These are phyloP conservation scores for Drosera capensis DNA, from an alignment of 148 eudicot species.

Conservation along the genomic window DNA sequence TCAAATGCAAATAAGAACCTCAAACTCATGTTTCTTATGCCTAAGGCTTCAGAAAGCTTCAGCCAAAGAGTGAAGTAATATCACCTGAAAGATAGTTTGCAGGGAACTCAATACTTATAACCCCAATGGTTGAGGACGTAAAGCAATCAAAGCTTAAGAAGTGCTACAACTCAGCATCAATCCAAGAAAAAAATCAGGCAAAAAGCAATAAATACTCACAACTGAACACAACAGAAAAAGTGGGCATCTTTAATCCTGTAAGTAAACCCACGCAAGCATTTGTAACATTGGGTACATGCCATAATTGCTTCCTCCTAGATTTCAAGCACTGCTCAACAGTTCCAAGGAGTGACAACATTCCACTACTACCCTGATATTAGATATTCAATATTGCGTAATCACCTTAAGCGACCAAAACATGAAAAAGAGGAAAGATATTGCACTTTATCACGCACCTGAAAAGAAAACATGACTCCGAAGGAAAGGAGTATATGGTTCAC, in stretches of 20 bases:
- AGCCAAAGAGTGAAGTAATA: constrained; percentile 6
- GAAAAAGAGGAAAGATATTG: not conserved
- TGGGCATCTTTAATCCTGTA: constrained; percentile 76
- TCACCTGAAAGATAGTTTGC: constrained; percentile 86
- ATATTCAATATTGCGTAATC: constrained; percentile 8
- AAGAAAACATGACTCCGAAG: constrained; percentile 80
- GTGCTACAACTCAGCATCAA: constrained; percentile 8
- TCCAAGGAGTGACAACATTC: constrained; percentile 68
- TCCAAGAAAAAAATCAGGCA: constrained; percentile 5
- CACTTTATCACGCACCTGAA: constrained; percentile 47
- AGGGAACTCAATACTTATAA: constrained; percentile 50
- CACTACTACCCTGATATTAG: constrained; percentile 62
- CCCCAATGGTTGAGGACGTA: constrained; percentile 66
- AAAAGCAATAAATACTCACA: not conserved
- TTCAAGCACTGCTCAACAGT: constrained; percentile 74
- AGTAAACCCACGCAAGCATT: constrained; percentile 87
- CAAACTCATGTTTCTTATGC: constrained; percentile 1
- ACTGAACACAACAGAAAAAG: constrained; percentile 6
- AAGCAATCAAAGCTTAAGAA: constrained; percentile 62
- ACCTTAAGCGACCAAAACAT: constrained; percentile 1
- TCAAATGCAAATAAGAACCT: not conserved
- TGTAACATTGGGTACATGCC: constrained; percentile 64
- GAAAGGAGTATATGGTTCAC: constrained; percentile 92
- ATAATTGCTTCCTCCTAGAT: constrained; percentile 65
- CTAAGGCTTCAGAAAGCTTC: constrained; percentile 5